Base-by-base conservation (phyloP, 2,329 filamentous ascomycete genomes). In the Sporothrix mexicana region DNA sequence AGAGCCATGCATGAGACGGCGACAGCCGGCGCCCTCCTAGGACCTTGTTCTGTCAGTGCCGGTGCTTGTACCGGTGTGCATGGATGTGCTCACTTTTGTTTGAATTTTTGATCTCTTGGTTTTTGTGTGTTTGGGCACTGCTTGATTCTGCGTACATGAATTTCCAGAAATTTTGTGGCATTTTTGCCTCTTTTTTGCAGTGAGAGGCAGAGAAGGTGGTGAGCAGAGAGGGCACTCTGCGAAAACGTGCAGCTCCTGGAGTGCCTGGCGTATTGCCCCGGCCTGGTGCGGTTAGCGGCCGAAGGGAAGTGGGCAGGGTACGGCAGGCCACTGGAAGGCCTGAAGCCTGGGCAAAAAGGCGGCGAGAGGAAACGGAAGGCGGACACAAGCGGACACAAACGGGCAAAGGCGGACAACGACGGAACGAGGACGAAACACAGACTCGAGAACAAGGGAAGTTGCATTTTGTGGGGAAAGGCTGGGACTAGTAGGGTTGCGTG, bases 401-500 rank as follows among this genome's bases (percentile, higher is more conserved):
- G 30, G 30, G 30, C 30, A 36, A 36, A 36, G 30, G 30, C 30
- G 30, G 30, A 36, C 30, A 36, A 5, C 30, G 2, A 20, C 41
- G 61, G 61, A 17, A 66, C 61, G 36, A 59, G 25, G 53, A 41
- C 8, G 47, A 53, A 41, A 25, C 17, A 25, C 8, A 49, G 5
- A 61, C 57, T 25, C 23, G n/a, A 57, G 53, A 55, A 17, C 53
- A n/a, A 57, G 41, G 69, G 25, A 70, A 70, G 55, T 62, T 9
- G 71, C 64, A 72, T 72, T 72, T 69, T 72, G 71, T 72, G 71
- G 71, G 71, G 71, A 72, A 72, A 61, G 25, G 55, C 41, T 47
- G 53, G 43, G 43, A 30, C 20, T 53, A 17, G 49, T 53, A 64
- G 70, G 47, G 23, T 66, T 53, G 43, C 51, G 49, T 72, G 70